phyloP scores from a whole-genome alignment of 768 basidiomycete genomes.

The Tubosaeta sp. region DNA sequence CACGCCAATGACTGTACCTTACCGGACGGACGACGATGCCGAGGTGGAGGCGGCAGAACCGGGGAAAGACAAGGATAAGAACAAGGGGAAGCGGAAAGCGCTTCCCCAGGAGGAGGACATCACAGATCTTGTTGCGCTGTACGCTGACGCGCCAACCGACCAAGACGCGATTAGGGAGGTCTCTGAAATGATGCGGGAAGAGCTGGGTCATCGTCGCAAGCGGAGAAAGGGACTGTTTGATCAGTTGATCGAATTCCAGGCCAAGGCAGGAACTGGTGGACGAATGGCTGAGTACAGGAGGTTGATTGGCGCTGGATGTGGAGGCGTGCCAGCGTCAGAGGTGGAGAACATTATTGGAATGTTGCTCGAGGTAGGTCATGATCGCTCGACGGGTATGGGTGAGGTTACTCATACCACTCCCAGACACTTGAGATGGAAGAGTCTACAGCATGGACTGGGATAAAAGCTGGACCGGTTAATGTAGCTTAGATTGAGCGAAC shows the following conservation, averaged over 20 bases:
- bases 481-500: background rate
- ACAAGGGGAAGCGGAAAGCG: conserved; percentile 54
- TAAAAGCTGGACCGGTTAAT: conserved; percentile 23
- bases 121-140: conserved; percentile 56
- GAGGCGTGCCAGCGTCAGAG: conserved; percentile 79
- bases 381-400: background rate
- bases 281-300: conserved; percentile 86
- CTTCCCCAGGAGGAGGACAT: conserved; percentile 50
- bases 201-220: conserved; percentile 60
- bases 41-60: conserved; percentile 36
- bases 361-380: conserved; percentile 67
- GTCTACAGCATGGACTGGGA: conserved; percentile 46
- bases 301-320: conserved; percentile 87
- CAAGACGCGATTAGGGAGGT: conserved; percentile 47
- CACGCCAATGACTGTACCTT: conserved; percentile 42
- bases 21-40: conserved; percentile 44
- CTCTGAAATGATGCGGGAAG: conserved; percentile 61
- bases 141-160: conserved; percentile 55
- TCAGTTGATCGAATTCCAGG: conserved; percentile 73
- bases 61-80: conserved; percentile 44
- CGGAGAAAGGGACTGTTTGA: conserved; percentile 72
- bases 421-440: conserved; percentile 84
- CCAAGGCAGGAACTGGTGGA: conserved; percentile 86
- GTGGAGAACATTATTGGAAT: conserved; percentile 83
- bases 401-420: conserved; percentile 3